Evolutionary conservation across 2,329 filamentous ascomycete genomes (phyloP).

Genomic region (Sporothrix brunneoviolacea): DNA sequence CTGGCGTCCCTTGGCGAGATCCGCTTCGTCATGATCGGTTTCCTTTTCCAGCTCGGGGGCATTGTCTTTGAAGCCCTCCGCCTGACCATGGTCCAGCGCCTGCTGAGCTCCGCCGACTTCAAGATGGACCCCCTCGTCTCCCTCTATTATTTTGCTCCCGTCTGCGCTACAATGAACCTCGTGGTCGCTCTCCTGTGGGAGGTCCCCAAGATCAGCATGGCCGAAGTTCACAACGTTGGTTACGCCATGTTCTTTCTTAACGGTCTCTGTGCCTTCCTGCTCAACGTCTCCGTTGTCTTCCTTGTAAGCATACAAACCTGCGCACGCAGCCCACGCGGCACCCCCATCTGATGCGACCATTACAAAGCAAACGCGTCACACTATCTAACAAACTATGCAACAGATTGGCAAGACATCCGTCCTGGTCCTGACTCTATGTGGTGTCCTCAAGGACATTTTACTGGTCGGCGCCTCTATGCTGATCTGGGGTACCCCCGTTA

Average conservation of each 20-base stretch:
- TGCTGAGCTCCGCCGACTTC: conserved; percentile 76
- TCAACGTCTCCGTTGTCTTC: conserved; percentile 83
- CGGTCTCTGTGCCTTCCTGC: conserved; percentile 69
- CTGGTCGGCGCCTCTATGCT: conserved; percentile 73
- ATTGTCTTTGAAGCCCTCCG: conserved; percentile 77
- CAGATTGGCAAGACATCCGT: conserved; percentile 85
- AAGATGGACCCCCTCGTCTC: conserved; percentile 90
- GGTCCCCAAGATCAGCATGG: conserved; percentile 60
- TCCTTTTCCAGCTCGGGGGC: conserved; percentile 71
- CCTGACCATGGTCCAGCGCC: conserved; percentile 75
- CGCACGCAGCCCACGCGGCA: too few species aligned
- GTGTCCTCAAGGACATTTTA: conserved; percentile 82
- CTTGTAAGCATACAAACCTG: conserved; percentile 53
- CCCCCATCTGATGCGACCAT: too few species aligned
- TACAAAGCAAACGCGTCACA: too few species aligned
- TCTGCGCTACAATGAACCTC: conserved; percentile 77
- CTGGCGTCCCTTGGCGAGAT: conserved; percentile 96
- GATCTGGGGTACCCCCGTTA: conserved; percentile 72
- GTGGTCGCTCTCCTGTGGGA: conserved; percentile 67
- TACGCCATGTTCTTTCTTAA: conserved; percentile 67
- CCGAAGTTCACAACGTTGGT: conserved; percentile 67
- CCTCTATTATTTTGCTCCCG: conserved; percentile 82
- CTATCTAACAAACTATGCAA: background rate
- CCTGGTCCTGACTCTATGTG: conserved; percentile 77
- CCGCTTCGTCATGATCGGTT: conserved; percentile 75